phyloP scores from a whole-genome alignment of 345 rosid species.

The Angophora floribunda region DNA sequence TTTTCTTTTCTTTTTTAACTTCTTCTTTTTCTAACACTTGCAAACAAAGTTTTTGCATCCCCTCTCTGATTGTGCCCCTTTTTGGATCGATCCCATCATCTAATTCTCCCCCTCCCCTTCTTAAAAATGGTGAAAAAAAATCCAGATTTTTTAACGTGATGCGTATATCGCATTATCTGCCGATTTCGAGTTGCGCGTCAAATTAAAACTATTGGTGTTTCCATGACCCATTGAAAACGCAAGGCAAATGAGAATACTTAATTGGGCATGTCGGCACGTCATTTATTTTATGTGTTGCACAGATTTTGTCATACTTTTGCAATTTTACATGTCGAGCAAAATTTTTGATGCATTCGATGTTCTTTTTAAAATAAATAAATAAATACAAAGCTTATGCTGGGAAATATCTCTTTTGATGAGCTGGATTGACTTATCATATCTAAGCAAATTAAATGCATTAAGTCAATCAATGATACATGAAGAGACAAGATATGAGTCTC shows the following conservation, averaged over 20 bases:
- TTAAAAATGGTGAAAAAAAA: not conserved
- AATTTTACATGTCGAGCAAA: not conserved
- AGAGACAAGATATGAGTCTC: not conserved
- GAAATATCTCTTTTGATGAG: not conserved
- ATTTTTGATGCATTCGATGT: not conserved
- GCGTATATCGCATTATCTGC: rapidly evolving
- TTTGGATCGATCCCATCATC: not conserved
- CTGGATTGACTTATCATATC: not conserved
- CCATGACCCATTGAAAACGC: not conserved
- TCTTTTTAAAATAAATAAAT: no score
- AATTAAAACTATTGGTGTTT: rapidly evolving
- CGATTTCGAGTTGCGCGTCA: rapidly evolving
- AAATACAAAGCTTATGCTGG: not conserved
- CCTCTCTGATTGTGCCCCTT: not conserved
- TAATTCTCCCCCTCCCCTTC: not conserved
- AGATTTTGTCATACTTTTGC: not conserved
- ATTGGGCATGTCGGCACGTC: not conserved
- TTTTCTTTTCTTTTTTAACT: no score
- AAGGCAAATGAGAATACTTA: not conserved
- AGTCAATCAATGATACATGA: not conserved
- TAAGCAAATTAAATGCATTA: not conserved
- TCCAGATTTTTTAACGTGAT: rapidly evolving
- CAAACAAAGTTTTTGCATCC: not conserved
- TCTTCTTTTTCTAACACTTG: not conserved
- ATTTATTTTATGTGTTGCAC: not conserved